phyloP scores from a whole-genome alignment of 2,329 filamentous ascomycete species.

The Fusarium sororula region DNA sequence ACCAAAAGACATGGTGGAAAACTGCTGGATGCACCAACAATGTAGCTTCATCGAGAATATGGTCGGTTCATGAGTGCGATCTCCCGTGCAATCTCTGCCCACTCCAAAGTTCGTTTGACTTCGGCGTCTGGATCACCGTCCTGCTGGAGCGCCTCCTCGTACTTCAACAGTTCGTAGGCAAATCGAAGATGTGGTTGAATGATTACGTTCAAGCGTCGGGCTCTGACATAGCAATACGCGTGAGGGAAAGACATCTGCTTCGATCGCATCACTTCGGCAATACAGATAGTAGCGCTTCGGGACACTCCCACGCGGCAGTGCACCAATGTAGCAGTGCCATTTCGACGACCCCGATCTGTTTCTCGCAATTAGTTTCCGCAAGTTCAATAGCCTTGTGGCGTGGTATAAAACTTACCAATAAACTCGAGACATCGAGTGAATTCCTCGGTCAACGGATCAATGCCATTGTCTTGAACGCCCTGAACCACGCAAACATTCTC shows the following conservation, averaged over 20 bases:
- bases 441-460: constrained; percentile 87
- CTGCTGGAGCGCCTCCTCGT: constrained; percentile 81
- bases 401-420: constrained; percentile 75
- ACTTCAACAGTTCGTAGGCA: constrained; percentile 93
- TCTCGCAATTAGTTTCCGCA: constrained; percentile 5
- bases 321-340: constrained; percentile 86
- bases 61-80: constrained; percentile 96
- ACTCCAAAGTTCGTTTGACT: constrained; percentile 84
- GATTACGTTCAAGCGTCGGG: constrained; percentile 92
- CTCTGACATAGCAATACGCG: constrained; percentile 96
- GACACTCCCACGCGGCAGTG: constrained; percentile 97
- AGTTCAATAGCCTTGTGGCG: background rate
- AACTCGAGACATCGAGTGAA: constrained; percentile 89
- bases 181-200: constrained; percentile 97
- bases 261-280: constrained; percentile 95
- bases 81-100: constrained; percentile 86
- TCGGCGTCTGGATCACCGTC: constrained; percentile 55
- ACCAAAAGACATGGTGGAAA: background rate
- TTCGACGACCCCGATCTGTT: constrained; percentile 78
- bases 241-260: constrained; percentile 84
- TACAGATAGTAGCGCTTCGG: constrained; percentile 95
- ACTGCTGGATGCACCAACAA: background rate
- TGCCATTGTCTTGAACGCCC: constrained; percentile 94
- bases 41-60: constrained; percentile 71
- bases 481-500: constrained; percentile 85